A percentile compares a stretch with the other conserved stretches of the same genome.
Evolutionary conservation across 306 rosid genomes (phyloP).

Genomic region (Prunus campanulata): DNA sequence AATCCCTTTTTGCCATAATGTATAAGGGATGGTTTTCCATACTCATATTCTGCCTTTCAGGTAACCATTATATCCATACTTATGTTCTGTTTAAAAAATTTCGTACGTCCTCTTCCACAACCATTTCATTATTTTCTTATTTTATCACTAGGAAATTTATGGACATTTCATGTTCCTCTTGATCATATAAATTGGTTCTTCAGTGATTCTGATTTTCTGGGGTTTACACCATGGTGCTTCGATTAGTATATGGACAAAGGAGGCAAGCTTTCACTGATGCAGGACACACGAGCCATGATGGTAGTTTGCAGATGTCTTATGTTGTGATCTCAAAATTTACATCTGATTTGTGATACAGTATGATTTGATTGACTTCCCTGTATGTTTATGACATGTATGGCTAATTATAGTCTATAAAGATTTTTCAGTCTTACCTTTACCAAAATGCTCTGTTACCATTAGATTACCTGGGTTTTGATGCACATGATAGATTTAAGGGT

Average conservation of each 20-base stretch:
- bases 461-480: background rate
- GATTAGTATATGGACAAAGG: background rate
- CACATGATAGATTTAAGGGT: background rate
- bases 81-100: background rate
- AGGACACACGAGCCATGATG: too few relatives aligned
- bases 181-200: background rate
- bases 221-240: background rate
- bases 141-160: background rate
- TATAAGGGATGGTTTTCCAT: constrained; percentile 23
- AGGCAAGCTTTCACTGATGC: background rate
- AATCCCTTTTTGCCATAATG: constrained; percentile 26
- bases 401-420: background rate
- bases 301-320: background rate
- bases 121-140: too few relatives aligned
- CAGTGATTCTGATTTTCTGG: background rate
- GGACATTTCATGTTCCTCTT: background rate
- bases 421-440: background rate
- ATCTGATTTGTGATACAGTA: background rate
- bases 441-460: background rate
- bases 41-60: constrained; percentile 2
- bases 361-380: background rate
- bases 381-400: background rate
- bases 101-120: background rate
- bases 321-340: background rate
- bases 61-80: constrained; percentile 6